A percentile compares a stretch with the other conserved stretches of the same genome.
These are phyloP conservation scores for Asclepias syriaca DNA, from an alignment of 257 asterid species.

Conservation along the genomic window DNA sequence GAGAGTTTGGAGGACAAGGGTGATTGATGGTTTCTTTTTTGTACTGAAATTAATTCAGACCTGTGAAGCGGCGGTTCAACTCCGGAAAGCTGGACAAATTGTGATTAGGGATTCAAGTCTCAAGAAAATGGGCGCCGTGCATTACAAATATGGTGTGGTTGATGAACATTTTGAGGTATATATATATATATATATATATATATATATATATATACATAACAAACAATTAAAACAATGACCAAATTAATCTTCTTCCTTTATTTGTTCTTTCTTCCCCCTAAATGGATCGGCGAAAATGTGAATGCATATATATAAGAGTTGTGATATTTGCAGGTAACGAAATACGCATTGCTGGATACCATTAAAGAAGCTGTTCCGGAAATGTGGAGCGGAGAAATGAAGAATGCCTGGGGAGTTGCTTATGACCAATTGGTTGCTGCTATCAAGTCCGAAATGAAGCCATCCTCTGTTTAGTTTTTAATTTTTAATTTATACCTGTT, in stretches of 20 bases:
- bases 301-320: too few species aligned
- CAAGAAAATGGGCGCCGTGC: slow-evolving; percentile 51
- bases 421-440: slow-evolving; percentile 77
- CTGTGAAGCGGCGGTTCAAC: slow-evolving; percentile 81
- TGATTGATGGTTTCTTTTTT: not conserved
- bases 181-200: too few species aligned
- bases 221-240: too few species aligned
- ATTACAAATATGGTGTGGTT: slow-evolving; percentile 63
- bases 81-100: slow-evolving; percentile 68
- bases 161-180: slow-evolving; percentile 79
- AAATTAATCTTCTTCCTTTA: too few species aligned
- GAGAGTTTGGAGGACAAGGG: not conserved
- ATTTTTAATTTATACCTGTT: too few species aligned
- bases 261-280: too few species aligned
- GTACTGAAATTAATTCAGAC: slow-evolving; percentile 36
- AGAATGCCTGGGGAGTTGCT: slow-evolving; percentile 71
- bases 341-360: slow-evolving; percentile 71
- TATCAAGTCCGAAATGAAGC: slow-evolving; percentile 67
- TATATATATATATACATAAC: slow-evolving; percentile 2
- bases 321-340: slow-evolving; percentile 44
- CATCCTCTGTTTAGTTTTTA: not conserved
- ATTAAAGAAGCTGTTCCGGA: slow-evolving; percentile 74
- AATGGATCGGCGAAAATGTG: too few species aligned
- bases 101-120: slow-evolving; percentile 68
- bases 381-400: slow-evolving; percentile 76